Conservation (phyloP, 2,329 filamentous ascomycete species). For the Phoma herbarum region DNA sequence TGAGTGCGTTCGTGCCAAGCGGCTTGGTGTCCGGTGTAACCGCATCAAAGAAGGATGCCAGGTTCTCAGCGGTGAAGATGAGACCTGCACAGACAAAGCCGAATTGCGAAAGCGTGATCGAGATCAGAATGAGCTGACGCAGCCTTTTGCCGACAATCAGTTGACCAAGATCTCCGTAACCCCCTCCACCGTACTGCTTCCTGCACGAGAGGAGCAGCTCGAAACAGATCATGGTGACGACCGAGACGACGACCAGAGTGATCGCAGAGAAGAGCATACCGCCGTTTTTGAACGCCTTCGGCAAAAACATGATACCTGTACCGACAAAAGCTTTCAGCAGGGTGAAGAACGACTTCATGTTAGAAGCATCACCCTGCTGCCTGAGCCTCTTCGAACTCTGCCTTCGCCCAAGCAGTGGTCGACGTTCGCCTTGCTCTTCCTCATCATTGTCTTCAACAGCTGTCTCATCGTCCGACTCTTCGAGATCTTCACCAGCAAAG, state of each 20-base stretch:
- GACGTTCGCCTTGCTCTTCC: slow-evolving; percentile 63
- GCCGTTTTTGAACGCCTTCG: slow-evolving; percentile 80
- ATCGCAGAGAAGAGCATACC: slow-evolving; percentile 78
- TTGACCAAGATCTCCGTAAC: slow-evolving; percentile 77
- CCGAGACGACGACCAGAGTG: slow-evolving; percentile 70
- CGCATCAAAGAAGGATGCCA: slow-evolving; percentile 72
- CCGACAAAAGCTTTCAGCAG: slow-evolving; percentile 81
- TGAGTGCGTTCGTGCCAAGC: slow-evolving; percentile 67
- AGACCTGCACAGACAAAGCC: slow-evolving; percentile 81
- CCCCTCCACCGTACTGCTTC: slow-evolving; percentile 69
- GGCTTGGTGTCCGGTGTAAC: slow-evolving; percentile 61
- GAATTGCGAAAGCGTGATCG: slow-evolving; percentile 77
- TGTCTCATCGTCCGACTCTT: slow-evolving; percentile 66
- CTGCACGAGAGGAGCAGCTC: slow-evolving; percentile 75
- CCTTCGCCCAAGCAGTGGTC: slow-evolving; percentile 68
- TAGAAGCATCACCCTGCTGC: slow-evolving; percentile 69
- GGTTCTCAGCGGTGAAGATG: slow-evolving; percentile 80
- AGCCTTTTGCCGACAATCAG: slow-evolving; percentile 71
- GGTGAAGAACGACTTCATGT: slow-evolving; percentile 79
- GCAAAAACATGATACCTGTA: slow-evolving; percentile 83
- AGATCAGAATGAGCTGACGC: slow-evolving; percentile 71
- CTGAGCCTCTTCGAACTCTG: slow-evolving; percentile 60
- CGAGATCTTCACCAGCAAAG: slow-evolving; percentile 77
- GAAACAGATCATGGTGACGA: slow-evolving; percentile 75
- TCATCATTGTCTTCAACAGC: slow-evolving; percentile 62